Evolutionary conservation across 257 asterid species (phyloP), one percentile per base, ranked within the genome.

Genomic region (Scutellaria baicalensis): DNA sequence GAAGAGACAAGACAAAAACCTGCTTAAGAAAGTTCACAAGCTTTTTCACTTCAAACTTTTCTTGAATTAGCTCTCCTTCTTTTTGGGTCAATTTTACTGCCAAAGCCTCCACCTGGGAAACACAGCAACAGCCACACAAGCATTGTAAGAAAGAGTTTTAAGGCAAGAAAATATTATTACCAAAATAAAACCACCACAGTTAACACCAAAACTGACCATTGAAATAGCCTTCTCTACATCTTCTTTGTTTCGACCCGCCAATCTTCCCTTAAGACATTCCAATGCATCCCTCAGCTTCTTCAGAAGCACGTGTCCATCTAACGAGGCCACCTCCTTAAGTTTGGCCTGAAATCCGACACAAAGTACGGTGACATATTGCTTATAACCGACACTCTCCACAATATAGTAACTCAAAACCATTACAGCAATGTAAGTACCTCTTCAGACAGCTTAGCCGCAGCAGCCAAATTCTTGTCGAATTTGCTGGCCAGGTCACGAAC

Each of bases 231-330:
- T 91, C 75, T 86, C 99, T 55, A 89, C 96, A 39, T 89, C 99
- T 48, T 91, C 91, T 75, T 89, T 93, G 82, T 90, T 87, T 60
- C 60, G 85, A 57, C 99, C 97, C 1, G 91, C 85, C 79, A 89
- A 79, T 76, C 88, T 79, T 77, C 99, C 99, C 87, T 81, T 86
- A 82, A 93, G 64, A 75, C 68, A 87, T 83, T 93, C 99, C 79
- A 93, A 59, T 39, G 96, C 97, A 80, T 93, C 99, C 78, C 98
- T 88, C 36, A 93, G 98, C 89, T 93, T 93, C 88, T 93, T 93
- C 77, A 93, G 79, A 83, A 90, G 97, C 74, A 93, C 97, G 35
- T 91, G 97, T 59, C 99, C 99, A 75, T 93, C 99, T 49, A 93
- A 78, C 11, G 97, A 91, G 39, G 95, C 86, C 67, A 85, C 96